A percentile compares a stretch with the other conserved stretches of the same genome.
Evolutionary conservation across 257 asterid species (phyloP).

Genomic region (Penstemon barbatus): DNA sequence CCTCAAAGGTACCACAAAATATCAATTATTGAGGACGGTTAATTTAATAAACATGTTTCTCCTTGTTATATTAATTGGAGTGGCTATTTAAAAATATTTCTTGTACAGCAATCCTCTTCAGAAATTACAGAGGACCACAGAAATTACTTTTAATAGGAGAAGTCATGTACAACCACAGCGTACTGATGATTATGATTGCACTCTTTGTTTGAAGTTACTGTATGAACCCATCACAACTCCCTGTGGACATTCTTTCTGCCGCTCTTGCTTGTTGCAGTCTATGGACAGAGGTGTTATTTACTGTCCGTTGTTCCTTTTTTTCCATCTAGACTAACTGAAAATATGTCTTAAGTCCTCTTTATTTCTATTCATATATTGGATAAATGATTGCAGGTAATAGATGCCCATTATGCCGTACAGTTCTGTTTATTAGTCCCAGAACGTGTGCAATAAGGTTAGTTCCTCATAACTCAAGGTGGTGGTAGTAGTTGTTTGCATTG

Average conservation of each 20-base stretch:
- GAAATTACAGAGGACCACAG: constrained; percentile 55
- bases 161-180: constrained; percentile 60
- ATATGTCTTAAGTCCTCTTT: background rate
- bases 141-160: constrained; percentile 46
- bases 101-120: constrained; percentile 59
- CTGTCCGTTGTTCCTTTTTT: constrained; percentile 18
- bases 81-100: constrained; percentile 14
- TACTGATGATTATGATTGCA: constrained; percentile 94
- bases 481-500: constrained; percentile 12
- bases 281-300: constrained; percentile 82
- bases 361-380: constrained; percentile 21
- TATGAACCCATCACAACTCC: constrained; percentile 94
- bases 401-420: constrained; percentile 95
- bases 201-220: constrained; percentile 84
- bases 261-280: constrained; percentile 90
- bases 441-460: constrained; percentile 85
- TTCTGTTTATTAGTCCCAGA: constrained; percentile 77
- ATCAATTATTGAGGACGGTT: background rate
- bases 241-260: constrained; percentile 98
- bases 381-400: constrained; percentile 61
- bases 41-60: background rate
- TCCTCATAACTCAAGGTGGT: constrained; percentile 19
- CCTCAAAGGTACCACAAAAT: constrained; percentile 56
- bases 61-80: background rate
- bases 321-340: constrained; percentile 7